Percentiles rank a stretch among this genome's conserved stretches.
Evolutionary conservation across 176 grass and related monocot species (phyloP).

Genomic region (Zoysia pacifica): DNA sequence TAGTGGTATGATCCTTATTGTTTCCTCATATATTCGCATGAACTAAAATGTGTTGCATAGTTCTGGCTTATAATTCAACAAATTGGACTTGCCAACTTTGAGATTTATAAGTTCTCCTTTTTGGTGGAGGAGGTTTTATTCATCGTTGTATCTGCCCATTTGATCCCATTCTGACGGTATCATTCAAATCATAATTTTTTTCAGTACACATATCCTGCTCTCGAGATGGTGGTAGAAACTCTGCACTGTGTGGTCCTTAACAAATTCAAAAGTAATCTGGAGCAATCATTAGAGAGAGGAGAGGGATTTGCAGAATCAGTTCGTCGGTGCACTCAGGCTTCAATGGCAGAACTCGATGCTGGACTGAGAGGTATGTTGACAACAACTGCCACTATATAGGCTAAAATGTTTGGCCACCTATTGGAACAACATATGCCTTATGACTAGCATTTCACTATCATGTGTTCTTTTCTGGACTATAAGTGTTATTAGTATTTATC

Average conservation of each 20-base stretch:
- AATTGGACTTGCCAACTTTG: not conserved
- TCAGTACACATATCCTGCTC: constrained; percentile 60
- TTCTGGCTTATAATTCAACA: constrained; percentile 23
- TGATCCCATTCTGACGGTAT: constrained; percentile 3
- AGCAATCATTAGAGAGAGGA: constrained; percentile 51
- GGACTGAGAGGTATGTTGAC: constrained; percentile 57
- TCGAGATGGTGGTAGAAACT: constrained; percentile 61
- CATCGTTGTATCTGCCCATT: constrained; percentile 10
- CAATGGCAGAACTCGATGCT: constrained; percentile 60
- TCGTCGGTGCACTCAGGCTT: constrained; percentile 52
- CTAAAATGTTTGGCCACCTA: constrained; percentile 6
- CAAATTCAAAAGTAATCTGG: constrained; percentile 82
- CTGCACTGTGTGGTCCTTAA: constrained; percentile 52
- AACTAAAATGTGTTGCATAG: not conserved
- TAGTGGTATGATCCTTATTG: not conserved
- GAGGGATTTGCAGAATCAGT: constrained; percentile 61
- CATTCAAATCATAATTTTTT: constrained; percentile 28
- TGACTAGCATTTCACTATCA: not conserved
- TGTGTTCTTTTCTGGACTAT: not conserved
- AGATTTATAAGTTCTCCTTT: not conserved
- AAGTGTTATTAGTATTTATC: not conserved
- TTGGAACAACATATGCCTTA: not conserved
- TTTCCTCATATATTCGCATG: constrained; percentile 2
- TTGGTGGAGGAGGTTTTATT: constrained; percentile 18
- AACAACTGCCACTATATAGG: constrained; percentile 11